Conservation (phyloP, 1,284 basidiomycete species). For the Irpex lacteus region DNA sequence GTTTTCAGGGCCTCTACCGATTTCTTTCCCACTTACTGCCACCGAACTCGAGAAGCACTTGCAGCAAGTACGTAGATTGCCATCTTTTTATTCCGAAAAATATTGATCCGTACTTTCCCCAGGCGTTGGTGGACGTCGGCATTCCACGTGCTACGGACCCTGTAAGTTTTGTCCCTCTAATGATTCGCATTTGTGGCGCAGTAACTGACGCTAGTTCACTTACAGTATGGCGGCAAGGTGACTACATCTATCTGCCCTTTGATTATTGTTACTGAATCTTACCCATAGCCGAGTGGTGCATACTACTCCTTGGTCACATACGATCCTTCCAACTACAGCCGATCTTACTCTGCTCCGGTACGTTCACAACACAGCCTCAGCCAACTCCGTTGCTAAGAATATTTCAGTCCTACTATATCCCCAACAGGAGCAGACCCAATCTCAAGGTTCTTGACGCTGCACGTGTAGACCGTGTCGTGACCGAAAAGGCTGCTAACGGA, state of each 20-base stretch:
- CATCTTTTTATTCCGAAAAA: neutral
- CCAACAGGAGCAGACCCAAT: constrained; percentile 20
- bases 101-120: neutral
- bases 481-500: constrained; percentile 8
- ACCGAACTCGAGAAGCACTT: neutral
- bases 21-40: constrained; percentile 1
- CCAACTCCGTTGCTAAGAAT: neutral
- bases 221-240: neutral
- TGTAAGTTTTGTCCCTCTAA: neutral
- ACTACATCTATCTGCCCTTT: neutral
- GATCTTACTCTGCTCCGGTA: constrained; percentile 8
- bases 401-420: constrained; percentile 21
- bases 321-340: constrained; percentile 2
- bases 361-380: neutral
- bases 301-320: constrained; percentile 15
- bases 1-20: neutral
- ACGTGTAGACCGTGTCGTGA: constrained; percentile 18
- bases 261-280: neutral
- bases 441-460: constrained; percentile 21
- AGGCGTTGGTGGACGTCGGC: neutral
- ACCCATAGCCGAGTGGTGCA: constrained; percentile 17
- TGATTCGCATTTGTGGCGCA: neutral
- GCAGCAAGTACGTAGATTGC: neutral
- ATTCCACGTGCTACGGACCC: neutral
- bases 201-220: neutral